Base-by-base conservation (phyloP, 306 rosid species). In the Luffa acutangula region DNA sequence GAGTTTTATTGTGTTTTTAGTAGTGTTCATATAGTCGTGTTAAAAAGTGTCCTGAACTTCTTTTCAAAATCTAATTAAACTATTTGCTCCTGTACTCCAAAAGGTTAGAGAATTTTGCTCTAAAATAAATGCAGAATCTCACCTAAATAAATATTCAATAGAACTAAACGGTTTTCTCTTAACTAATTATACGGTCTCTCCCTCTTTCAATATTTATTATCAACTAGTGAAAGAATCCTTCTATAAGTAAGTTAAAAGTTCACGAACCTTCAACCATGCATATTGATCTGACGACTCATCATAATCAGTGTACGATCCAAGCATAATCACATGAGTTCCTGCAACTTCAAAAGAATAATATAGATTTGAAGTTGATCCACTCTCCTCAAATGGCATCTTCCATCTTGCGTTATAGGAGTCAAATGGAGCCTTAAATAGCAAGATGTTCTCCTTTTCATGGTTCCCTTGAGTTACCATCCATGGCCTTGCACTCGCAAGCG, bases 381-480 rank as follows among this genome's bases (percentile, higher is more conserved):
- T 94, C 84, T 94, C 98, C 85, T 85, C 82, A 82, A 83, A 91
- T 4, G 98, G 97, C 98, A 94, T 94, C 81, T 86, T 91, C 98
- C 98, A 94, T 81, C 98, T 82, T 7, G 97, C 87, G 80, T 94
- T 92, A 77, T 88, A 94, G 6, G 98, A 85, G 63, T 77, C 39
- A 86, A 94, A 94, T 13, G 91, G 95, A 81, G 89, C 91, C 83
- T 86, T 87, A 15, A 92, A 71, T 49, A 92, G 75, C 5, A 87
- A 90, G 80, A 94, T 86, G 49, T 10, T 49, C 82, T 94, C 98
- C 80, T 85, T 87, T 81, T 94, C 98, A 84, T 92, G 97, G 83
- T 94, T 94, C 77, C 98, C 98, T 77, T 92, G 89, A 8, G 98
- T 94, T 60, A 94, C 98, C 98, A 94, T 94, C 97, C 97, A 92